phyloP scores from a whole-genome alignment of 208 protist species.

The Trypanosoma platydactyli region DNA sequence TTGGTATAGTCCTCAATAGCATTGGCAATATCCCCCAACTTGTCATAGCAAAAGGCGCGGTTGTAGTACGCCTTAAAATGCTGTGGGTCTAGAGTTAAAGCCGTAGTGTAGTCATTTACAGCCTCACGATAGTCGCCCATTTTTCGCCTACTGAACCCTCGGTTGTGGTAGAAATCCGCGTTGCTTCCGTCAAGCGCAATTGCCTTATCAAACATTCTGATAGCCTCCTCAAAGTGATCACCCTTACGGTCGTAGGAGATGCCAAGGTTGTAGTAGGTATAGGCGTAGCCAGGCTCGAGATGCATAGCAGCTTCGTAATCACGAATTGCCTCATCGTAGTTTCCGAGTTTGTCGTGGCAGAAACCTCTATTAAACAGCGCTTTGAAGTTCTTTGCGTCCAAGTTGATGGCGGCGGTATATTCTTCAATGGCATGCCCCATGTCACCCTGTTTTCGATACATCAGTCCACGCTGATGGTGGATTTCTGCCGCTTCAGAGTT shows the following conservation, averaged over 20 bases:
- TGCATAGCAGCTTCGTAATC: conserved; percentile 77
- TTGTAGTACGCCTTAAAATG: conserved; percentile 95
- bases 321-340: conserved; percentile 60
- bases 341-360: conserved; percentile 63
- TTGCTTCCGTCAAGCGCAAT: conserved; percentile 65
- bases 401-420: conserved; percentile 80
- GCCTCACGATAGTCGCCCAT: conserved; percentile 42
- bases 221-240: conserved; percentile 45
- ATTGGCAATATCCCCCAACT: conserved; percentile 53
- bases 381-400: conserved; percentile 81
- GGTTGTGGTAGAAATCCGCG: conserved; percentile 83
- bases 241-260: conserved; percentile 79
- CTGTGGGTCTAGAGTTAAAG: conserved; percentile 59
- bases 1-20: conserved; percentile 75
- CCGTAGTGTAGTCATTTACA: conserved; percentile 66
- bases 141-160: conserved; percentile 76
- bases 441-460: conserved; percentile 63
- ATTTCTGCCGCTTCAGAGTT: conserved; percentile 35
- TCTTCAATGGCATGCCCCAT: conserved; percentile 66
- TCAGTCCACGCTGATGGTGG: conserved; percentile 75
- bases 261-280: conserved; percentile 90
- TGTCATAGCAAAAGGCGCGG: conserved; percentile 88
- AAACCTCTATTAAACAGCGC: conserved; percentile 91
- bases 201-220: conserved; percentile 64
- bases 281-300: conserved; percentile 75